Evolutionary conservation across 805 yeast species (phyloP).

Genomic region (Ogataea polymorpha): DNA sequence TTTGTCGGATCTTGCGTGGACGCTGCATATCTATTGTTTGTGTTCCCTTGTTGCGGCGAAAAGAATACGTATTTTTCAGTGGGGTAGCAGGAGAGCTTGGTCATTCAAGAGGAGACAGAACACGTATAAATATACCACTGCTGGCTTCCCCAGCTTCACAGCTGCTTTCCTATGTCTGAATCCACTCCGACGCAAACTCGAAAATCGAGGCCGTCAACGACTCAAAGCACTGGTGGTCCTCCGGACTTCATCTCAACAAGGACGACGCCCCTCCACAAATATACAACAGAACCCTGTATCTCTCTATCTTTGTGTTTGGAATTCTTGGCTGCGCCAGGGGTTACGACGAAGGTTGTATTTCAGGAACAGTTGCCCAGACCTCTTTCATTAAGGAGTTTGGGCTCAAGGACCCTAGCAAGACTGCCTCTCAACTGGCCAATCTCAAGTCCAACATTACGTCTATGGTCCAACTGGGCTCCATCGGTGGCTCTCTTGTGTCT

Average conservation of each 20-base stretch:
- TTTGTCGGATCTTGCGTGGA: background rate
- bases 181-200: conserved; percentile 14
- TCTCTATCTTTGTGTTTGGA: conserved; percentile 41
- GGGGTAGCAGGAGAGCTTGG: background rate
- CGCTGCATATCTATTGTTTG: background rate
- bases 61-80: background rate
- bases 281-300: conserved; percentile 43
- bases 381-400: conserved; percentile 45
- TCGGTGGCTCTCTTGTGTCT: conserved; percentile 51
- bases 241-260: conserved; percentile 6
- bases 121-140: background rate
- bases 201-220: conserved; percentile 8
- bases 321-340: conserved; percentile 56
- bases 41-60: background rate
- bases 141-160: background rate
- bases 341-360: conserved; percentile 51
- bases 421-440: conserved; percentile 39
- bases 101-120: background rate
- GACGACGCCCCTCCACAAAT: conserved; percentile 33
- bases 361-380: conserved; percentile 43
- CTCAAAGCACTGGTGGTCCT: background rate
- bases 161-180: conserved; percentile 2
- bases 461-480: conserved; percentile 52
- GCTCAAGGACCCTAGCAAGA: conserved; percentile 37
- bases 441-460: conserved; percentile 51